Conservation (phyloP, 345 rosid genomes). For the Eucalyptus fibrosa region DNA sequence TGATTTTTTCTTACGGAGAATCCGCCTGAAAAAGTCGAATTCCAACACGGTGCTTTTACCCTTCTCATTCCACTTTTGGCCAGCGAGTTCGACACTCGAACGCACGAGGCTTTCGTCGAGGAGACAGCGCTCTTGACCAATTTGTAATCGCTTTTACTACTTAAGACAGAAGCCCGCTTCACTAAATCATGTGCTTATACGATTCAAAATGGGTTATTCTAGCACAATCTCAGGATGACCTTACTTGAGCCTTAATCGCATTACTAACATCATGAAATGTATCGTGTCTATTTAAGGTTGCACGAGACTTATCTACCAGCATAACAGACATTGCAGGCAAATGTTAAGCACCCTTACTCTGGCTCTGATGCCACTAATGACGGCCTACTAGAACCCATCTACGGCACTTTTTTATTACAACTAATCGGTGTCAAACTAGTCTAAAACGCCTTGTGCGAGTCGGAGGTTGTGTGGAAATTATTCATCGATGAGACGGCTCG, state of each 20-base stretch:
- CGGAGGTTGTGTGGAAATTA: background rate
- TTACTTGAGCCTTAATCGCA: rapidly evolving
- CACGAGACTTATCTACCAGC: too few species aligned
- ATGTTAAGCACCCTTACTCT: too few species aligned
- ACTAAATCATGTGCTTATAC: background rate
- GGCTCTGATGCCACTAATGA: too few species aligned
- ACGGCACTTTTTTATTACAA: too few species aligned
- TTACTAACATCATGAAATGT: too few species aligned
- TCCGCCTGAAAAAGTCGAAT: too few species aligned
- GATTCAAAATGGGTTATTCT: background rate
- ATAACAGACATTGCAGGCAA: too few species aligned
- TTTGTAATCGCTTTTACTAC: background rate
- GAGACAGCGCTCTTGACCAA: background rate
- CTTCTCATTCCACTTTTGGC: too few species aligned
- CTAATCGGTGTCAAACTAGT: background rate
- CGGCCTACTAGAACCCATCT: background rate
- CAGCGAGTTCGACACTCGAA: background rate
- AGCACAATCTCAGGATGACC: rapidly evolving
- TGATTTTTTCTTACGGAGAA: too few species aligned
- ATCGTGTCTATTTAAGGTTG: too few species aligned
- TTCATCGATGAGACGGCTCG: background rate
- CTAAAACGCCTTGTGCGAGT: background rate
- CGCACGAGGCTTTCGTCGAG: background rate
- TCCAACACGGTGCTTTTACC: too few species aligned
- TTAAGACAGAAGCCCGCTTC: background rate